Base-by-base conservation (phyloP, 371 early-diverging fungal species). In the Chytridiales sp. region DNA sequence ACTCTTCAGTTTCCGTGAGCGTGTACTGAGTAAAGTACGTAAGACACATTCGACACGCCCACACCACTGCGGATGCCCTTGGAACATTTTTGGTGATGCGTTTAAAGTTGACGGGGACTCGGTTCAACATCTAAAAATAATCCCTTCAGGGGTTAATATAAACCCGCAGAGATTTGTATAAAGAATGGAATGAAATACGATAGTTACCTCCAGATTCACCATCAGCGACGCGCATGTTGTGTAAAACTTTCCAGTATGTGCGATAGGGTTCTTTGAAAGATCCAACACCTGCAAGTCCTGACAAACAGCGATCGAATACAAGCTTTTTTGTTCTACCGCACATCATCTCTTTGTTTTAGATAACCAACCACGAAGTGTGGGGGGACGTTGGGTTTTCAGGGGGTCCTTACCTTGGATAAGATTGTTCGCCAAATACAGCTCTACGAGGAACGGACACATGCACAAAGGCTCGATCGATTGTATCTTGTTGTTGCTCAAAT, bases 381-480 rank as follows among this genome's bases (percentile, higher is more conserved):
- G 19, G 38, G 52, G 22, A 8, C 46, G n/a, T 47, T 11, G 36
- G 17, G 1, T 9, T 61, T 50, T 5, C 24, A 21, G 46, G 24
- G 6, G 19, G 11, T 3, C 5, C 15, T 24, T 21, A 65, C 68
- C 68, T 41, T 68, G 48, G 13, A 72, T 58, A 2, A 64, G 51
- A 55, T 72, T 72, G 57, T 65, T 54, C 22, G 65, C 52, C 1
- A 72, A 56, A 17, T 62, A 48, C 8, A 72, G 31, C 31, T 68
- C 66, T 6, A 40, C 46, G 19, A 72, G 44, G 26, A 65, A 68
- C 8, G 72, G 72, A 47, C 65, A 64, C 51, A 59, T 62, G 3
- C 69, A 56, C n/a, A 72, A 41, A 2, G 72, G 66, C 31, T 61
- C 59, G n/a, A 72, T 52, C 32, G 66, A 44, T 3, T 62, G 54